Evolutionary conservation across 78 protist species (phyloP).

Genomic region (Speleostelium caveatum): DNA sequence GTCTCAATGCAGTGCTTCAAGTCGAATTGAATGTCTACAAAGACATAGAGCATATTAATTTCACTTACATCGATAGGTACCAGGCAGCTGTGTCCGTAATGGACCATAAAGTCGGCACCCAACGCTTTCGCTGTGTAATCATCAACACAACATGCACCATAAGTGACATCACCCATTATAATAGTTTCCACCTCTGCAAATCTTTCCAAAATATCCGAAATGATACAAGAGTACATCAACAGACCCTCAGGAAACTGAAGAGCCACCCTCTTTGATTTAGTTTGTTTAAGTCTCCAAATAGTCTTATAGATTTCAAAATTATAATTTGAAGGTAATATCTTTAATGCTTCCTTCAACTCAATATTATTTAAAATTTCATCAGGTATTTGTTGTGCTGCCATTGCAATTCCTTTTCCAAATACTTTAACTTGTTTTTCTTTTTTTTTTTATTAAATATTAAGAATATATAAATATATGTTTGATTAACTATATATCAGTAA

Average conservation of each 20-base stretch:
- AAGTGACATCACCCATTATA: slow-evolving; percentile 99
- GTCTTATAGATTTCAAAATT: slow-evolving; percentile 97
- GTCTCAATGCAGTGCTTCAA: slow-evolving; percentile 91
- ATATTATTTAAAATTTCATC: not conserved
- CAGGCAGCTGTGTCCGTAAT: slow-evolving; percentile 98
- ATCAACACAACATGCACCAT: slow-evolving; percentile 99
- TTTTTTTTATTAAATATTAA: not conserved
- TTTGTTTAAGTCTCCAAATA: slow-evolving; percentile 87
- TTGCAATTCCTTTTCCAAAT: slow-evolving; percentile 39
- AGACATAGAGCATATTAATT: slow-evolving; percentile 91
- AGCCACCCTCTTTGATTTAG: slow-evolving; percentile 88
- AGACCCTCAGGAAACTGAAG: slow-evolving; percentile 99
- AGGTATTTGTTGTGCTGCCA: slow-evolving; percentile 40
- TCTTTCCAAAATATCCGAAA: slow-evolving; percentile 93
- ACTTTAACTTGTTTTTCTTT: slow-evolving; percentile 14
- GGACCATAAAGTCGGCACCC: slow-evolving; percentile 97
- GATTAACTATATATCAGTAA: slow-evolving; percentile 21
- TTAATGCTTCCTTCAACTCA: not conserved
- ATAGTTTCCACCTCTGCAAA: slow-evolving; percentile 86
- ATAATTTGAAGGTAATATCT: slow-evolving; percentile 93
- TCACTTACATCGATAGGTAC: slow-evolving; percentile 85
- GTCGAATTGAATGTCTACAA: slow-evolving; percentile 96
- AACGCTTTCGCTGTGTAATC: slow-evolving; percentile 95
- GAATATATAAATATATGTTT: too few species aligned
- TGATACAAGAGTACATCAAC: slow-evolving; percentile 92